Evolutionary conservation across 2,329 filamentous ascomycete genomes (phyloP).

Genomic region (Penicillium sp.): DNA sequence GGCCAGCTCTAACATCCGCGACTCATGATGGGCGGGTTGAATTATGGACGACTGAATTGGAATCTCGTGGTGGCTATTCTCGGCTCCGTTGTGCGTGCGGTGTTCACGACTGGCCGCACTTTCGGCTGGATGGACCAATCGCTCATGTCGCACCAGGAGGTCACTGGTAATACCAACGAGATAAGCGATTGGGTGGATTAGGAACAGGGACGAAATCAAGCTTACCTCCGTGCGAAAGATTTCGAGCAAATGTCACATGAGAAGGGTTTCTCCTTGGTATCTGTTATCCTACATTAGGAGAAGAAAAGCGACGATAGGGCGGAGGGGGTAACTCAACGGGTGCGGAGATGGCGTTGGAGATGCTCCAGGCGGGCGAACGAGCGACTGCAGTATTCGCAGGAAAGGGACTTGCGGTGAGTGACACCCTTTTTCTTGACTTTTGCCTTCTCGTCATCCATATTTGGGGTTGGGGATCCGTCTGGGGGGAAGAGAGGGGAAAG

Average conservation of each 20-base stretch:
- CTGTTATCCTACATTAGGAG: constrained; percentile 37
- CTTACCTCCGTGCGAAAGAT: constrained; percentile 53
- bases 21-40: constrained; percentile 44
- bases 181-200: constrained; percentile 29
- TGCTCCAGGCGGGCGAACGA: constrained; percentile 55
- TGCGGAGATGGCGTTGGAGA: constrained; percentile 57
- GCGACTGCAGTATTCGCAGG: constrained; percentile 54
- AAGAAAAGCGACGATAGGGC: constrained; percentile 1
- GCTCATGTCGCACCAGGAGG: constrained; percentile 55
- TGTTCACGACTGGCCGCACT: constrained; percentile 45
- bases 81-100: constrained; percentile 34
- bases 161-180: constrained; percentile 39
- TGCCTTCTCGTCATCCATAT: constrained; percentile 47
- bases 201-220: background rate
- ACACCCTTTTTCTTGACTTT: constrained; percentile 48
- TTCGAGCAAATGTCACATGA: constrained; percentile 55
- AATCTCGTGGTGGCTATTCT: constrained; percentile 37
- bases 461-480: constrained; percentile 24
- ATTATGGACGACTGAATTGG: constrained; percentile 42
- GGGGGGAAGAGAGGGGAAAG: constrained; percentile 33
- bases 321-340: constrained; percentile 49
- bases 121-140: constrained; percentile 52
- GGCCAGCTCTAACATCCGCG: constrained; percentile 51
- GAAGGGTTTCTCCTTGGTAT: constrained; percentile 56
- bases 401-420: constrained; percentile 51